Conservation (phyloP, 1,284 basidiomycete species). For the Vanrija sp. region DNA sequence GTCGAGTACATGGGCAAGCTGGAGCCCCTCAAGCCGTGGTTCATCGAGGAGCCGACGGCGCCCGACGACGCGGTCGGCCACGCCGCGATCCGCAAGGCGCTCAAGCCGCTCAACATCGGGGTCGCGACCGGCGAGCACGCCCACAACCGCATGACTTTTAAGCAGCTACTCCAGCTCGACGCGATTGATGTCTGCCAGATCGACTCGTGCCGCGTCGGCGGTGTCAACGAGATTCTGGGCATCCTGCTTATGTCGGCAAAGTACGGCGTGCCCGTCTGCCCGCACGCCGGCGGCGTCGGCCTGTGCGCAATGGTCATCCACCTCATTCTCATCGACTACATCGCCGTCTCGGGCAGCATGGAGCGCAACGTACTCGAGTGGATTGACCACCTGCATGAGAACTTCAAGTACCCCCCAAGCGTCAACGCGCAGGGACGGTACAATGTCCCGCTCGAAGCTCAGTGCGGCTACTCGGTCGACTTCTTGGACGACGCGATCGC, state of each 20-base stretch:
- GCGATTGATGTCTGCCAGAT: constrained; percentile 96
- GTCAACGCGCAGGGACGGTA: constrained; percentile 83
- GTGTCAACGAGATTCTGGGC: constrained; percentile 86
- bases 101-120: constrained; percentile 79
- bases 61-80: constrained; percentile 72
- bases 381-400: constrained; percentile 77
- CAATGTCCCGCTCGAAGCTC: constrained; percentile 55
- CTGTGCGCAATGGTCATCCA: constrained; percentile 67
- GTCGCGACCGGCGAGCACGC: constrained; percentile 96
- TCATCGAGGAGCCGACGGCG: constrained; percentile 92
- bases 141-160: constrained; percentile 96
- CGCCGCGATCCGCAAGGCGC: constrained; percentile 54
- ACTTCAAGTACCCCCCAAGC: constrained; percentile 82
- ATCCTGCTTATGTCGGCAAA: constrained; percentile 94
- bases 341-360: constrained; percentile 83
- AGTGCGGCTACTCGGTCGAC: constrained; percentile 51
- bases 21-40: constrained; percentile 87
- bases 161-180: constrained; percentile 87
- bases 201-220: constrained; percentile 87
- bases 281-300: constrained; percentile 89
- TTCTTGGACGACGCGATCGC: constrained; percentile 51
- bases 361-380: constrained; percentile 73
- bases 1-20: constrained; percentile 85
- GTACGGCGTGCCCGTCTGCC: constrained; percentile 78
- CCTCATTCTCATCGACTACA: constrained; percentile 76